phyloP scores from a whole-genome alignment of 495 filamentous ascomycete genomes.

The Neurospora sublineolata region DNA sequence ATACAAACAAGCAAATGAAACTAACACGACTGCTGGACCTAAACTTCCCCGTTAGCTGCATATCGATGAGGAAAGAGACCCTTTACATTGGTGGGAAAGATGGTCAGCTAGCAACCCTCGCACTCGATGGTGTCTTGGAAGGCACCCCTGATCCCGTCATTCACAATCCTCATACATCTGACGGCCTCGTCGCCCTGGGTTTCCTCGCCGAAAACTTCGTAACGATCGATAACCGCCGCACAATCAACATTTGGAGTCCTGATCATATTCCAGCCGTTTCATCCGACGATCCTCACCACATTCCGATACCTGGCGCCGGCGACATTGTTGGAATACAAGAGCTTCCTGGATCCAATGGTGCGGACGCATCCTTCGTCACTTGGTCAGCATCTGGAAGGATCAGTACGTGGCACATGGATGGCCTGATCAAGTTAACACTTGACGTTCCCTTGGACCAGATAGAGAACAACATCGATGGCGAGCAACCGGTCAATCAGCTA shows the following conservation, averaged over 20 bases:
- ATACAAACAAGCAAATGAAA: constrained; percentile 56
- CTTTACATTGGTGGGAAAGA: constrained; percentile 34
- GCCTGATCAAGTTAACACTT: constrained; percentile 51
- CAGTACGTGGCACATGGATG: constrained; percentile 69
- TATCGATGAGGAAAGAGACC: constrained; percentile 35
- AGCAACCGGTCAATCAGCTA: constrained; percentile 56
- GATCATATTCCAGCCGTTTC: constrained; percentile 22
- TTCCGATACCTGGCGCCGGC: constrained; percentile 55
- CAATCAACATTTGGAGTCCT: constrained; percentile 53
- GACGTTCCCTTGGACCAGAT: constrained; percentile 58
- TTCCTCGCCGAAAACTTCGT: constrained; percentile 57
- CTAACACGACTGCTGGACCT: constrained; percentile 50
- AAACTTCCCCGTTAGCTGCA: constrained; percentile 51
- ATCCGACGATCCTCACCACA: constrained; percentile 22
- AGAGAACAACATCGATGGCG: constrained; percentile 40
- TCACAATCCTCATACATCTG: constrained; percentile 15
- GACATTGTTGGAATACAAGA: constrained; percentile 67
- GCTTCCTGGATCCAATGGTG: constrained; percentile 42
- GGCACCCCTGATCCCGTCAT: constrained; percentile 16
- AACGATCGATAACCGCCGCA: constrained; percentile 61
- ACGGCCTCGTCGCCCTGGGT: constrained; percentile 51
- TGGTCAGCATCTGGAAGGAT: constrained; percentile 73
- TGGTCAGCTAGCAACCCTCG: constrained; percentile 30
- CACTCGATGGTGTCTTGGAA: constrained; percentile 29
- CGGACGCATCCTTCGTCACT: constrained; percentile 66